These are phyloP conservation scores for Ceratocystis smalleyi DNA, from an alignment of 2,329 filamentous ascomycete genomes.

Conservation along the genomic window DNA sequence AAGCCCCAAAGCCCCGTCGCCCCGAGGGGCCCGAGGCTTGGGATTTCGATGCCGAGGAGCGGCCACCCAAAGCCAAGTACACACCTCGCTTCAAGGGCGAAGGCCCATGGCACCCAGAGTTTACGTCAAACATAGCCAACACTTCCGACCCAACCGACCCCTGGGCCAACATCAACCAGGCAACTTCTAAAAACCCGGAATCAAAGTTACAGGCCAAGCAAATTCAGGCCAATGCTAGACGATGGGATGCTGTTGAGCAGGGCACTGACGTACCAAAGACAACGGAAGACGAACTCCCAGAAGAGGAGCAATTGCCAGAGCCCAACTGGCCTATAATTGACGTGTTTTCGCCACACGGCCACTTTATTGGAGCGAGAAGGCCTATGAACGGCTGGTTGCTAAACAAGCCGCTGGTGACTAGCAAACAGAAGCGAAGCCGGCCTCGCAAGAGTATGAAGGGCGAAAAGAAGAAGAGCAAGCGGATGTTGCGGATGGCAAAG, in stretches of 20 bases:
- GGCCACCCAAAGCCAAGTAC: constrained; percentile 14
- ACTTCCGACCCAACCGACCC: constrained; percentile 11
- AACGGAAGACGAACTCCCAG: not conserved
- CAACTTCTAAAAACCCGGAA: constrained; percentile 15
- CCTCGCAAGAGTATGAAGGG: constrained; percentile 58
- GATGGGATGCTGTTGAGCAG: constrained; percentile 17
- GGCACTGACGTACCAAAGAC: not conserved
- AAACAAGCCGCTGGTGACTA: constrained; percentile 36
- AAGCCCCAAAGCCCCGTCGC: constrained; percentile 8
- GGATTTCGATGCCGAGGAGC: constrained; percentile 14
- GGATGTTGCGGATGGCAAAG: constrained; percentile 15
- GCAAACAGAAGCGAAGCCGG: constrained; percentile 35
- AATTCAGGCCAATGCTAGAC: constrained; percentile 14
- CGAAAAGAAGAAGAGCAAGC: constrained; percentile 37
- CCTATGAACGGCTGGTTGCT: constrained; percentile 60
- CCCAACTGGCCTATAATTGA: constrained; percentile 54
- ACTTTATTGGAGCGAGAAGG: constrained; percentile 49
- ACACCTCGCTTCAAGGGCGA: constrained; percentile 8
- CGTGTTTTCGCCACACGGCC: constrained; percentile 73
- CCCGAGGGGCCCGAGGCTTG: constrained; percentile 9
- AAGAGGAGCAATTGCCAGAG: constrained; percentile 1
- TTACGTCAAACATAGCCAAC: not conserved
- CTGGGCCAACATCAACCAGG: constrained; percentile 17
- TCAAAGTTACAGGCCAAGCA: constrained; percentile 8
- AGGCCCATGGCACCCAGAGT: constrained; percentile 10